Evolutionary conservation across 2,329 filamentous ascomycete species (phyloP), one percentile per base, ranked within the genome.

Genomic region (Cryphonectria parasitica): DNA sequence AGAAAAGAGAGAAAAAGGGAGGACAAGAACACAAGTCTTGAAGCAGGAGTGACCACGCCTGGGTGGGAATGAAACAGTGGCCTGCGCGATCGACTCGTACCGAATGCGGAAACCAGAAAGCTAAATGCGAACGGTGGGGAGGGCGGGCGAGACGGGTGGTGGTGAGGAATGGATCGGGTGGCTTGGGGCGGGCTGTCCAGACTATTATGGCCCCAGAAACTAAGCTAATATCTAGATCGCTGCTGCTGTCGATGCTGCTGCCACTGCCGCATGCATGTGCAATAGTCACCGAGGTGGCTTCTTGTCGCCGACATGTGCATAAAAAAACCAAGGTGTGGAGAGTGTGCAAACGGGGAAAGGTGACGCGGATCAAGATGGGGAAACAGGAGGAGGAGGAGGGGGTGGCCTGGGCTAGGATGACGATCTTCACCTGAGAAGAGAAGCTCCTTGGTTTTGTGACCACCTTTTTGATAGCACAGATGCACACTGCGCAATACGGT

Each of bases 371-470:
- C 22, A 10, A 10, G 39, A 25, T 13, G 61, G 36, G 41, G 31
- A 63, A 11, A 13, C 43, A 45, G 54, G 54, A 34, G 62, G 43
- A 45, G 52, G 65, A 64, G 43, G 68, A 54, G 31, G 58, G 41
- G 62, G 52, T 34, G 25, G 25, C 8, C 22, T 19, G 67, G 64
- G 31, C 58, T 61, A 39, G 39, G 60, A 28, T 36, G 60, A 73
- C 43, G 60, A 73, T 58, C 49, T 66, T 41, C 36, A 52, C 34
- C 31, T 60, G 28, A n/a, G 54, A 58, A 39, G 22, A 56, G 34
- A 54, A 60, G 36, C 22, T 25, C 34, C 49, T 15, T 19, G n/a
- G 43, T 22, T 22, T 25, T n/a, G 49, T 36, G 64, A 58, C 52
- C 45, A 43, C 17, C 56, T 34, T 58, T 58, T 28, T 6, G 3